These are phyloP conservation scores for Fusarium bactridioides DNA, from an alignment of 2,329 filamentous ascomycete species.

Conservation along the genomic window DNA sequence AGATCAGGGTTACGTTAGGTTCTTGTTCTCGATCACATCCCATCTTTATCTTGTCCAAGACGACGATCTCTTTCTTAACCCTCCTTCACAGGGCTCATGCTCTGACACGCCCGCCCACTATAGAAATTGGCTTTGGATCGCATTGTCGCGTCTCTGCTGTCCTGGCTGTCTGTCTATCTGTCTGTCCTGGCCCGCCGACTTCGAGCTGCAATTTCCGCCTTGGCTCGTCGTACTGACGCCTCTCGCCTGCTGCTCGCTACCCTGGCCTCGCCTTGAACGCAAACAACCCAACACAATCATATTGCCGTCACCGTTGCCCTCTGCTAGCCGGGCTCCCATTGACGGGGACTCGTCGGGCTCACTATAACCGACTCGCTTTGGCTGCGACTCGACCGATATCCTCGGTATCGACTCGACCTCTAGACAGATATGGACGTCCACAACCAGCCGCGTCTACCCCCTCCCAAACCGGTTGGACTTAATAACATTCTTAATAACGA, in stretches of 20 bases:
- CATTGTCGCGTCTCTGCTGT: conserved; percentile 18
- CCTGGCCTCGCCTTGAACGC: conserved; percentile 8
- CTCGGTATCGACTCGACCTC: conserved; percentile 12
- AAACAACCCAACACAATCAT: background rate
- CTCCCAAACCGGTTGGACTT: conserved; percentile 48
- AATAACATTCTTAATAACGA: conserved; percentile 52
- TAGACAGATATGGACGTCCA: conserved; percentile 41
- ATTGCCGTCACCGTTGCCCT: background rate
- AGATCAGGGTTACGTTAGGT: conserved; percentile 2
- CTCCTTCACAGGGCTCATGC: conserved; percentile 20
- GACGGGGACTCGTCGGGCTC: conserved; percentile 5
- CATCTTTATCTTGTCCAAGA: background rate
- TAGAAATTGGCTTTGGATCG: conserved; percentile 1
- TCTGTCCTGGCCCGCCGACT: background rate
- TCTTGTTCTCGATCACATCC: conserved; percentile 6
- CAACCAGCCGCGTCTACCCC: conserved; percentile 39
- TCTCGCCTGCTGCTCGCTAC: conserved; percentile 3
- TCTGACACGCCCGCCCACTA: conserved; percentile 26
- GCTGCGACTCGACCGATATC: conserved; percentile 16
- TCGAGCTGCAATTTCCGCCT: conserved; percentile 3
- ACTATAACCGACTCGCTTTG: conserved; percentile 7
- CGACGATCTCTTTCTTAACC: background rate
- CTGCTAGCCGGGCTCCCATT: background rate
- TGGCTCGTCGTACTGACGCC: conserved; percentile 9
- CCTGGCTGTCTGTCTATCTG: background rate